A percentile compares a stretch with the other conserved stretches of the same genome.
Evolutionary conservation across 2,329 filamentous ascomycete genomes (phyloP).

Genomic region (Neofusicoccum kwambonambiense): DNA sequence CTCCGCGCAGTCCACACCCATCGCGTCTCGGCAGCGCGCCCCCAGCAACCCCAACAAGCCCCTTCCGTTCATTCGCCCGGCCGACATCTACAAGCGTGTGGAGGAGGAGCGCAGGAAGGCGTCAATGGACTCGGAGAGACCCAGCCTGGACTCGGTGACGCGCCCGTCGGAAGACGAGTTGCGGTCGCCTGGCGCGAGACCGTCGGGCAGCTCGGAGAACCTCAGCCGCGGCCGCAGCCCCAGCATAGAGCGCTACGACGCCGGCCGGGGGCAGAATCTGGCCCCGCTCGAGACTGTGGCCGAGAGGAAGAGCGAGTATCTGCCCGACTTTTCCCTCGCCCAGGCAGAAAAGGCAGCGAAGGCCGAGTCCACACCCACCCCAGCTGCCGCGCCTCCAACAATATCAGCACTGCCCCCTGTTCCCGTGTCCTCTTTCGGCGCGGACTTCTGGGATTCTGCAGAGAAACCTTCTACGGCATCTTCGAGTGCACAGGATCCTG

Average conservation of each 20-base stretch:
- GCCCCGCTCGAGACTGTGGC: slow-evolving; percentile 52
- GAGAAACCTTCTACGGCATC: not conserved
- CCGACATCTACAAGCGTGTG: slow-evolving; percentile 74
- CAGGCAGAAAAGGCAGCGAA: slow-evolving; percentile 1
- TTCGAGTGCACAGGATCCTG: slow-evolving; percentile 3
- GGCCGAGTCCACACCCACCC: not conserved
- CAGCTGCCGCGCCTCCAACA: not conserved
- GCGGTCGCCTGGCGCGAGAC: not conserved
- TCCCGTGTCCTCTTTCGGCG: slow-evolving; percentile 27
- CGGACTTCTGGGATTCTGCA: slow-evolving; percentile 28
- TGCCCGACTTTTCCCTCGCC: slow-evolving; percentile 42
- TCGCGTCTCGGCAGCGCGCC: slow-evolving; percentile 26
- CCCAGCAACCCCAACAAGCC: slow-evolving; percentile 47
- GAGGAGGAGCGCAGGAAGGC: slow-evolving; percentile 62
- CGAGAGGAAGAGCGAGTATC: slow-evolving; percentile 60
- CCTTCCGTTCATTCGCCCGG: slow-evolving; percentile 66
- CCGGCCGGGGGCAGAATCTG: slow-evolving; percentile 12
- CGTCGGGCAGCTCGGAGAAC: slow-evolving; percentile 18
- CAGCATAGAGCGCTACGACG: not conserved
- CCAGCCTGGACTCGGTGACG: slow-evolving; percentile 55
- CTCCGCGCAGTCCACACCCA: slow-evolving; percentile 12
- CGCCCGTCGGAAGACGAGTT: slow-evolving; percentile 26
- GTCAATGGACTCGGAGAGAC: slow-evolving; percentile 58
- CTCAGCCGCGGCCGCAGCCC: not conserved
- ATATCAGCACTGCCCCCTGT: slow-evolving; percentile 24